Percentiles rank a stretch among this genome's conserved stretches.
phyloP scores from a whole-genome alignment of 306 rosid species.

The Comarum palustre region DNA sequence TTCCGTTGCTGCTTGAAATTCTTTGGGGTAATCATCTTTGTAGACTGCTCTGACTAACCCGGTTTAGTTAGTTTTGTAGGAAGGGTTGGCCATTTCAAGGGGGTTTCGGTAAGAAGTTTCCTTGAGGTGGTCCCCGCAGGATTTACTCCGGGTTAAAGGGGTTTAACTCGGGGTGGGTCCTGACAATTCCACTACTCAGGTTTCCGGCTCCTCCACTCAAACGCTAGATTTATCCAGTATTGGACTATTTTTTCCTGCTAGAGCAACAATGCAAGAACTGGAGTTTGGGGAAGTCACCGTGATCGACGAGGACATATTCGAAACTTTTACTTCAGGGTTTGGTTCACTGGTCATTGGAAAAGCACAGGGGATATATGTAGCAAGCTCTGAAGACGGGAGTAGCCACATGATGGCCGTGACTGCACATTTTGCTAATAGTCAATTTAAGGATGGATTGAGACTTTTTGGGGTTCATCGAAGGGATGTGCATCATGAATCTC shows the following conservation, averaged over 20 bases:
- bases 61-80: too few relatives aligned
- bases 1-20: too few relatives aligned
- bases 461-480: conserved; percentile 57
- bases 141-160: too few relatives aligned
- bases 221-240: conserved; percentile 47
- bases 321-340: conserved; percentile 14
- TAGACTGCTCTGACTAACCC: too few relatives aligned
- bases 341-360: conserved; percentile 40
- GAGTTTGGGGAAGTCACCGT: conserved; percentile 49
- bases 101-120: too few relatives aligned
- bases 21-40: too few relatives aligned
- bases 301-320: conserved; percentile 51
- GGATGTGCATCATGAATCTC: conserved; percentile 60
- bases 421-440: conserved; percentile 35
- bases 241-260: conserved; percentile 56
- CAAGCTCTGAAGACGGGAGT: conserved; percentile 48
- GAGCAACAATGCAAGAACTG: conserved; percentile 55
- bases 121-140: too few relatives aligned
- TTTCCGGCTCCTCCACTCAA: conserved; percentile 33
- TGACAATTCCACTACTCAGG: conserved; percentile 22
- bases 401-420: conserved; percentile 70
- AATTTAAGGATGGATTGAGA: conserved; percentile 45
- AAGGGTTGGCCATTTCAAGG: too few relatives aligned
- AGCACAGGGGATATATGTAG: conserved; percentile 66
- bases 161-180: too few relatives aligned